Evolutionary conservation across 106 monocot species (phyloP).

Genomic region (Allium fistulosum): DNA sequence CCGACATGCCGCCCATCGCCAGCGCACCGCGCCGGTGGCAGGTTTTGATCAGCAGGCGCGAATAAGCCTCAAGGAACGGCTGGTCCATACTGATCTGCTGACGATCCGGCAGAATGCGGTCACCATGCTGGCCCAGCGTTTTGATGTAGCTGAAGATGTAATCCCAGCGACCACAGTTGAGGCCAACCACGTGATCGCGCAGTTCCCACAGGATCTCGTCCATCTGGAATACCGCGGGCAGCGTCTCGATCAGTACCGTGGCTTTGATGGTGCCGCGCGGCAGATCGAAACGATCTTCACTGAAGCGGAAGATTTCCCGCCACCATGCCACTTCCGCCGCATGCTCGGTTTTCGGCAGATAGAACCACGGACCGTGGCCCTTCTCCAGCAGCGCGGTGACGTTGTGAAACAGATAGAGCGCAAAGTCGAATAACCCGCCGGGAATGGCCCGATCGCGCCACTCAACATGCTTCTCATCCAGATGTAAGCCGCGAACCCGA

Average conservation of each 20-base stretch:
- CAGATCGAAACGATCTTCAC: constrained; percentile 47
- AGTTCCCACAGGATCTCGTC: constrained; percentile 88
- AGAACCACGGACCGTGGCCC: too few species aligned
- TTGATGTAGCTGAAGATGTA: constrained; percentile 98
- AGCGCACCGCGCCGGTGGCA: constrained; percentile 91
- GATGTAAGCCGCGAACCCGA: constrained; percentile 65
- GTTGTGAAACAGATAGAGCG: too few species aligned
- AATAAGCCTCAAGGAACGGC: constrained; percentile 90
- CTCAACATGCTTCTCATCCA: constrained; percentile 56
- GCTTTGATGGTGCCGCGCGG: constrained; percentile 76
- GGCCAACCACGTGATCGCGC: constrained; percentile 69
- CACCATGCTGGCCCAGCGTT: constrained; percentile 64
- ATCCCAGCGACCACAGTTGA: constrained; percentile 95
- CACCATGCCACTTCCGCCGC: constrained; percentile 28
- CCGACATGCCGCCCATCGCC: constrained; percentile 97
- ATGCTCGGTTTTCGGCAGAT: background rate
- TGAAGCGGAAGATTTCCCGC: constrained; percentile 78
- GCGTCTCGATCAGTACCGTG: constrained; percentile 82
- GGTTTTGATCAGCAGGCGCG: constrained; percentile 75
- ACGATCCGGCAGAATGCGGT: constrained; percentile 90
- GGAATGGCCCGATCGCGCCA: constrained; percentile 68
- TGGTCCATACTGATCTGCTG: constrained; percentile 71
- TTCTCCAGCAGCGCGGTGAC: too few species aligned
- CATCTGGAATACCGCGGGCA: constrained; percentile 94
- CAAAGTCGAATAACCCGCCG: constrained; percentile 40